These are phyloP conservation scores for Helianthus annuus DNA, from an alignment of 129 eudicot species.

Conservation along the genomic window DNA sequence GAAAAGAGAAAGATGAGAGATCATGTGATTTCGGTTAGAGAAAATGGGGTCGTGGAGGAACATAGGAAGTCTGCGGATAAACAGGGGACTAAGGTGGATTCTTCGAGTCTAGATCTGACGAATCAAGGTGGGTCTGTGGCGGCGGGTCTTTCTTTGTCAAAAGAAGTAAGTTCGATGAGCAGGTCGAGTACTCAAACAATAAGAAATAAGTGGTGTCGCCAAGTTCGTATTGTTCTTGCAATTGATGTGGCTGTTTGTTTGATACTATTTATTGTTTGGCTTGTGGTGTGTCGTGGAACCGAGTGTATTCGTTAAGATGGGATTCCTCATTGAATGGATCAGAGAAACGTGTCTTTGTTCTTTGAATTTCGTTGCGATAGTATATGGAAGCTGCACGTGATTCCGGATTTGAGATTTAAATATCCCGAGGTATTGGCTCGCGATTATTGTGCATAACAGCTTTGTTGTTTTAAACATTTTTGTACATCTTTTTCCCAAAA, in stretches of 20 bases:
- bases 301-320: slow-evolving; percentile 47
- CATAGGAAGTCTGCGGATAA: slow-evolving; percentile 53
- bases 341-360: slow-evolving; percentile 17
- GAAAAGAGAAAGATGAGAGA: slow-evolving; percentile 64
- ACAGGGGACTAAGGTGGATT: slow-evolving; percentile 44
- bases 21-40: slow-evolving; percentile 60
- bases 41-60: slow-evolving; percentile 58
- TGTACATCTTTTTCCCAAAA: slow-evolving; percentile 22
- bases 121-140: slow-evolving; percentile 38
- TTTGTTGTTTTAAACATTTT: slow-evolving; percentile 40
- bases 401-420: slow-evolving; percentile 29
- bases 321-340: slow-evolving; percentile 7
- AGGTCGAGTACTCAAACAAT: slow-evolving; percentile 50
- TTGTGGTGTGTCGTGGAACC: slow-evolving; percentile 63
- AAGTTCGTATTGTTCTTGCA: slow-evolving; percentile 69
- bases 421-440: slow-evolving; percentile 27
- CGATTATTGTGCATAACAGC: slow-evolving; percentile 33
- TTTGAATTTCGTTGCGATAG: slow-evolving; percentile 26
- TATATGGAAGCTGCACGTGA: slow-evolving; percentile 37
- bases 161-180: slow-evolving; percentile 46
- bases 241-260: slow-evolving; percentile 67
- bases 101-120: slow-evolving; percentile 33
- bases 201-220: slow-evolving; percentile 68
- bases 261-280: slow-evolving; percentile 63
- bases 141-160: slow-evolving; percentile 40